These are phyloP conservation scores for Botrytis fabae DNA, from an alignment of 2,329 filamentous ascomycete genomes.

Conservation along the genomic window DNA sequence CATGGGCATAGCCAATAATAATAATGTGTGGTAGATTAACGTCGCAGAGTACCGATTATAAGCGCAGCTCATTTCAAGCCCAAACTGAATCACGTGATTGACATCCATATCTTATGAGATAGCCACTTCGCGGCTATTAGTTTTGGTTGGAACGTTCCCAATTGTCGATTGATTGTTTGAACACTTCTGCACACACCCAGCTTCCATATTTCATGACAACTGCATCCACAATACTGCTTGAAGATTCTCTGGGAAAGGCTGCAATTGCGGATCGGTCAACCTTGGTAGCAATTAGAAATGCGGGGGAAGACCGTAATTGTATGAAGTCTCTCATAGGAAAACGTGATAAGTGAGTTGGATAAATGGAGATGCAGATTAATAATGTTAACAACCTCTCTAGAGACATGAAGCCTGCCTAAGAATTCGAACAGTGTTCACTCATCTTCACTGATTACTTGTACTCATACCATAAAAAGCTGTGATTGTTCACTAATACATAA, in stretches of 20 bases:
- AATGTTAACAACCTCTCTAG: not conserved
- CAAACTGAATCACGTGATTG: not conserved
- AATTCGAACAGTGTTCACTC: not conserved
- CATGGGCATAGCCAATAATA: not conserved
- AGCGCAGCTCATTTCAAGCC: not conserved
- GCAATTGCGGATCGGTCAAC: no score
- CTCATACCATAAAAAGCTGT: not conserved
- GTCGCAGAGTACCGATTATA: not conserved
- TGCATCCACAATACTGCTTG: not conserved
- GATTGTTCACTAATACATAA: not conserved
- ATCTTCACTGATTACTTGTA: not conserved
- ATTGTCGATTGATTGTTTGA: not conserved
- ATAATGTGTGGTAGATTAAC: not conserved
- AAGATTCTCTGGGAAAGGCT: no score
- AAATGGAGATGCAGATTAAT: no score
- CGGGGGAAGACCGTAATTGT: no score
- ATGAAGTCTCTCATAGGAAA: no score
- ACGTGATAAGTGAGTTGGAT: no score
- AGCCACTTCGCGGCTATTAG: not conserved
- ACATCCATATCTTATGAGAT: not conserved
- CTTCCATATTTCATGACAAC: not conserved
- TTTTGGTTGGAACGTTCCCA: not conserved
- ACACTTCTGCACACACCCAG: not conserved
- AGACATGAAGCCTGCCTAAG: not conserved
- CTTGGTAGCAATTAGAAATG: no score